These are phyloP conservation scores for Ricinus communis DNA, from an alignment of 345 rosid genomes.

Conservation along the genomic window DNA sequence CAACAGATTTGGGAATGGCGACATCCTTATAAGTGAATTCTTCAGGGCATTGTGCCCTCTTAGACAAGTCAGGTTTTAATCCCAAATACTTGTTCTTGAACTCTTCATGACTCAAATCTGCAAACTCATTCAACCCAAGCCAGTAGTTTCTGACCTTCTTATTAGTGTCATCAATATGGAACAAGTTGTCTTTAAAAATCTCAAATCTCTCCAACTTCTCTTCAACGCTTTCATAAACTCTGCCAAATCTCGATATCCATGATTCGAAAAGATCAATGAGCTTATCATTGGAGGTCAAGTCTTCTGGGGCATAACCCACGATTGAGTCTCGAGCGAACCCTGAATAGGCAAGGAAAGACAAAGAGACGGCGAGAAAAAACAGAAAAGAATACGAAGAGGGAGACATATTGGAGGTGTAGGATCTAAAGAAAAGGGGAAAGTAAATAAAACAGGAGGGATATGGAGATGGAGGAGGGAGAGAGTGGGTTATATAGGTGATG, in stretches of 20 bases:
- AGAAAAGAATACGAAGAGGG: not conserved
- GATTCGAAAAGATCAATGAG: conserved; percentile 30
- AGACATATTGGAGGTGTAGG: conserved; percentile 6
- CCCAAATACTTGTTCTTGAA: conserved; percentile 30
- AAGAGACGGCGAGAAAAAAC: conserved; percentile 2
- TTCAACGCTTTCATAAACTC: conserved; percentile 23
- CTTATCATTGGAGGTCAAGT: conserved; percentile 27
- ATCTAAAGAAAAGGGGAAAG: not conserved
- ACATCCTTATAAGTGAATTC: conserved; percentile 22
- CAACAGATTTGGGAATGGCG: conserved; percentile 25
- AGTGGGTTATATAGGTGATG: not conserved
- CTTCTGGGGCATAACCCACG: conserved; percentile 26
- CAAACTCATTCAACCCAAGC: conserved; percentile 32
- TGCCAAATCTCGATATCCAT: conserved; percentile 25
- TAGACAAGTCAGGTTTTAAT: conserved; percentile 13
- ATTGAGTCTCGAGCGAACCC: conserved; percentile 29
- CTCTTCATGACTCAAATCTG: conserved; percentile 31
- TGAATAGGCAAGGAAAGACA: not conserved
- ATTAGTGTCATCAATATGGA: conserved; percentile 34
- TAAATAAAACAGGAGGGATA: not conserved
- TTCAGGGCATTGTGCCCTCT: not conserved
- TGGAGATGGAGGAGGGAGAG: not conserved
- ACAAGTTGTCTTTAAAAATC: conserved; percentile 30
- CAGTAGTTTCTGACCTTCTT: conserved; percentile 30
- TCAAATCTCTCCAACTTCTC: conserved; percentile 32